Evolutionary conservation across 1,284 basidiomycete genomes (phyloP), one percentile per base, ranked within the genome.

Genomic region (Binderoboletus segoi): DNA sequence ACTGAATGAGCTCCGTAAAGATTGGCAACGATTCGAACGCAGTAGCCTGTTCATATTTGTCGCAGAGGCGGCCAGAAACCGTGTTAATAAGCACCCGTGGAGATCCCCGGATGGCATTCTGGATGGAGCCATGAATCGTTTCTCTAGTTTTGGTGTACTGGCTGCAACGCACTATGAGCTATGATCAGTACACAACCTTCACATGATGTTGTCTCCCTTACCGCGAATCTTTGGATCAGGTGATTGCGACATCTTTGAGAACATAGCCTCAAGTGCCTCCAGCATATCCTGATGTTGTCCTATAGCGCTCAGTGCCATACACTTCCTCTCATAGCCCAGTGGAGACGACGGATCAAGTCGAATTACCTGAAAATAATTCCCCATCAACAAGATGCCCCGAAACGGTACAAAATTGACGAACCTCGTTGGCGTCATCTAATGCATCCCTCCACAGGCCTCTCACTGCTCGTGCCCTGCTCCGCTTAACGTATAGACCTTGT

Each of bases 1-100:
- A 51, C 26, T 40, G 47, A 21, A 63, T 20, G 18, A 60, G 30
- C 21, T 63, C 42, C 4, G 28, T 28, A 10, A 45, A 61, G 33
- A 37, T 10, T 20, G 47, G 23, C 1, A 20, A 35, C 2, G 32
- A 48, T n/a, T 37, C 47, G 12, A 61, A 63, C 3, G 23, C 21
- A 1, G 45, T 5, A 0, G 57, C 51, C 32, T 44, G 61, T 18
- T 38, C 12, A 3, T 16, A 3, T 38, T 55, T 56, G 30, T 45
- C 15, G 15, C 8, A 6, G 24, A 61, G 44, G 4, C 51, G 37
- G 13, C 59, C 59, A 1, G 56, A 48, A 0, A 4, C 3, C 7
- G 57, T 56, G 16, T 63, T 20, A 1, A 61, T 63, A 13, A 61
- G 52, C 0, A 61, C 30, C 1, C n/a, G 57, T 6, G 60, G 60